Evolutionary conservation across 1,284 basidiomycete species (phyloP).

Genomic region (Lentinula novae-zelandiae): DNA sequence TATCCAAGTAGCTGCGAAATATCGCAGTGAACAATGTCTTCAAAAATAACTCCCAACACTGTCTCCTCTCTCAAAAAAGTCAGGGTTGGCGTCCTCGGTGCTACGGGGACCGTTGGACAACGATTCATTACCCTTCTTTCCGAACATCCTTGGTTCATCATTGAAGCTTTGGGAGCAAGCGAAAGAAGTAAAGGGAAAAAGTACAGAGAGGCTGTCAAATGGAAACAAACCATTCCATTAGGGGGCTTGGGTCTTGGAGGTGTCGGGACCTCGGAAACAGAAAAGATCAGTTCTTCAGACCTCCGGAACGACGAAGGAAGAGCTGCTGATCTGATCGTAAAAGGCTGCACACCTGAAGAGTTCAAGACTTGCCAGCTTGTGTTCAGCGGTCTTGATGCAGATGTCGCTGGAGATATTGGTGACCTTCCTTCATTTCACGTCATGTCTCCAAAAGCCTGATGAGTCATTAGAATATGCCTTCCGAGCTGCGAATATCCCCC

Average conservation of each 20-base stretch:
- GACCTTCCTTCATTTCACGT: slow-evolving; percentile 10
- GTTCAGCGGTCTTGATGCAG: slow-evolving; percentile 94
- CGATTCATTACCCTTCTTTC: slow-evolving; percentile 91
- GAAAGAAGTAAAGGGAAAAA: slow-evolving; percentile 83
- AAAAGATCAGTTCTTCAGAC: neutral
- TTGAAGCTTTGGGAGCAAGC: slow-evolving; percentile 89
- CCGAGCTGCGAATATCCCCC: slow-evolving; percentile 82
- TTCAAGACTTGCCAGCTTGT: slow-evolving; percentile 86
- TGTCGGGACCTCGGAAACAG: neutral
- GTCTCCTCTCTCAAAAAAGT: slow-evolving; percentile 4
- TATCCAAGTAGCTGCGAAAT: neutral
- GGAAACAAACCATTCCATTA: slow-evolving; percentile 88
- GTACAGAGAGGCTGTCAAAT: slow-evolving; percentile 78
- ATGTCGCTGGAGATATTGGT: slow-evolving; percentile 96
- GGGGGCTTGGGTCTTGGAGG: slow-evolving; percentile 37
- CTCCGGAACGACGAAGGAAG: slow-evolving; percentile 16
- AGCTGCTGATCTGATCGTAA: slow-evolving; percentile 71
- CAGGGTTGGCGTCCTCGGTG: slow-evolving; percentile 86
- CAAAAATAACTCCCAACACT: slow-evolving; percentile 1
- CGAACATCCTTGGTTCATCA: slow-evolving; percentile 86
- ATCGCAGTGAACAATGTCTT: neutral
- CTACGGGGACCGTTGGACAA: slow-evolving; percentile 96
- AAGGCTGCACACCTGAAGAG: slow-evolving; percentile 75
- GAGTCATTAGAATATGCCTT: slow-evolving; percentile 74
- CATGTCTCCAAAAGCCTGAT: neutral